These are phyloP conservation scores for Phialophora expanda DNA, from an alignment of 2,329 filamentous ascomycete genomes.

Conservation along the genomic window DNA sequence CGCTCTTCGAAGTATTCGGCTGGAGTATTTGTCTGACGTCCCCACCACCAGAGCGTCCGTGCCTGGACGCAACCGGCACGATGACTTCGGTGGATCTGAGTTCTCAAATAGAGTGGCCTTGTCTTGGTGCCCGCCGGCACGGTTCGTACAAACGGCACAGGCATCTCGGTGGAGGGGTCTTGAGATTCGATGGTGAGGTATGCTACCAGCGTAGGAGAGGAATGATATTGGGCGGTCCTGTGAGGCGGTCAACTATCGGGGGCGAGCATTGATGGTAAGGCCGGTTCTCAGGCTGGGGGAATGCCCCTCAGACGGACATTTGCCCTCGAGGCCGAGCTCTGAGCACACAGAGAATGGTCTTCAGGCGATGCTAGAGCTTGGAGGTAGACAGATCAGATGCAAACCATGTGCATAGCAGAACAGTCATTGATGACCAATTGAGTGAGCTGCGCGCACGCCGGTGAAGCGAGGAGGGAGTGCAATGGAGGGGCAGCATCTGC, in stretches of 20 bases:
- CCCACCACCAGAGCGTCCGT: slow-evolving; percentile 40
- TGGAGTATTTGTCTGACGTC: slow-evolving; percentile 22
- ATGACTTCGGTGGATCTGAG: slow-evolving; percentile 16
- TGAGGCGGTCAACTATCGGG: not conserved
- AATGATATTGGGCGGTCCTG: not conserved
- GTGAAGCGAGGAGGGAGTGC: slow-evolving; percentile 6
- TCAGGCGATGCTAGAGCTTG: not conserved
- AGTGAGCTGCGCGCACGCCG: not conserved
- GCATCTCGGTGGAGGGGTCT: not conserved
- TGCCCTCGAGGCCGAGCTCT: not conserved
- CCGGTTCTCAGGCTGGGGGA: not conserved
- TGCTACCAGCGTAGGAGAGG: not conserved
- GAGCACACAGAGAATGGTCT: not conserved
- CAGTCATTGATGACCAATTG: slow-evolving; percentile 18
- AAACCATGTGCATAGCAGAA: not conserved
- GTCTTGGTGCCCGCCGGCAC: not conserved
- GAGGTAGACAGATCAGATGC: not conserved
- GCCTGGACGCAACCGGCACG: slow-evolving; percentile 23
- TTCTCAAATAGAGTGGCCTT: slow-evolving; percentile 21
- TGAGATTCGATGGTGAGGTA: not conserved
- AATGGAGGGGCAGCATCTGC: slow-evolving; percentile 17
- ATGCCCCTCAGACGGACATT: not conserved
- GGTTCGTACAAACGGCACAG: not conserved
- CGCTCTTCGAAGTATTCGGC: slow-evolving; percentile 37
- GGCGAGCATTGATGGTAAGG: not conserved